Percentiles rank a stretch among this genome's conserved stretches.
Conservation (phyloP, 1,284 basidiomycete genomes). For the Apiotrichum gracile region DNA sequence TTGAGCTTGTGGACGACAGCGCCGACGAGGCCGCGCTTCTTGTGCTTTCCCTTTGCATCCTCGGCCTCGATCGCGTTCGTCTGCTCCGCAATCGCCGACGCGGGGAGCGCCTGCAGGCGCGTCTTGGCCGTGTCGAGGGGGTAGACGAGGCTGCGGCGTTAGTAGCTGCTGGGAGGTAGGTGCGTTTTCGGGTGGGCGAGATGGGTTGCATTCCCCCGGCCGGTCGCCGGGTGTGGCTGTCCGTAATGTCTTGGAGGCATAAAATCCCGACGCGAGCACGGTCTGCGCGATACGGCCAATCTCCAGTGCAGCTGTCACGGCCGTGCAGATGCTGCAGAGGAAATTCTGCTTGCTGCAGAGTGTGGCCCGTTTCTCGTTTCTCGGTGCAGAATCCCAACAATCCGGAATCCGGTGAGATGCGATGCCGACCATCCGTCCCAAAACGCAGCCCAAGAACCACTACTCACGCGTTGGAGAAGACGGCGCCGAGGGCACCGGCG, state of each 20-base stretch:
- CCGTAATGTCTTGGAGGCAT: too few species aligned
- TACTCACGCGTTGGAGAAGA: slow-evolving; percentile 85
- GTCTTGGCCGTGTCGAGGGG: slow-evolving; percentile 96
- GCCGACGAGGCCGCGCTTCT: slow-evolving; percentile 47
- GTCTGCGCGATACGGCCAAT: background rate
- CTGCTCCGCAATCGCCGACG: slow-evolving; percentile 15
- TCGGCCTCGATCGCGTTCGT: slow-evolving; percentile 4
- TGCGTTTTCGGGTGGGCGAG: background rate
- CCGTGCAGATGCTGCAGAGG: too few species aligned
- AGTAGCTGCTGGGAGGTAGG: background rate
- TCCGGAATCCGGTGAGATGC: background rate
- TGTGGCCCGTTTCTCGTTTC: too few species aligned
- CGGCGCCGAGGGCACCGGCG: slow-evolving; percentile 89
- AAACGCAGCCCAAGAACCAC: too few species aligned
- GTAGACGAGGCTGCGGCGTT: slow-evolving; percentile 68
- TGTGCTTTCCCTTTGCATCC: slow-evolving; percentile 8
- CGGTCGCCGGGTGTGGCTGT: too few species aligned
- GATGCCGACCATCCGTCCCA: background rate
- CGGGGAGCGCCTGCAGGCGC: slow-evolving; percentile 69
- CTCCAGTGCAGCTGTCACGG: too few species aligned
- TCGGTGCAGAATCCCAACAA: too few species aligned
- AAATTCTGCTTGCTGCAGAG: too few species aligned
- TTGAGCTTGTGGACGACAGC: slow-evolving; percentile 22
- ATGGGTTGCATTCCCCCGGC: background rate
- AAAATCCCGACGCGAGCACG: background rate